Evolutionary conservation across 495 filamentous ascomycete genomes (phyloP).

Genomic region (Aspergillus cristatus): DNA sequence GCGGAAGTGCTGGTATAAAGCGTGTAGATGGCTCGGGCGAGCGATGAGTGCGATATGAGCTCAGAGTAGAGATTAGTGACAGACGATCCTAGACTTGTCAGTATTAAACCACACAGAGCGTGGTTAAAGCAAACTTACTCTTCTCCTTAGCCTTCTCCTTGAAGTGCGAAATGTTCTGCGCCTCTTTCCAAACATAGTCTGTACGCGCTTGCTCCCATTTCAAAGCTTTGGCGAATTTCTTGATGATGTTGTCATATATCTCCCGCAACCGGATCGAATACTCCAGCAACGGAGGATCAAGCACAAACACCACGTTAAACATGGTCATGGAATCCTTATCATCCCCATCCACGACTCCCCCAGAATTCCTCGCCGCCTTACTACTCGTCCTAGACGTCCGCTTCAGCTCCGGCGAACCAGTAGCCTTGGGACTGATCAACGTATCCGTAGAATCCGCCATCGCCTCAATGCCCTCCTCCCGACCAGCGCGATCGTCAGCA

Average conservation of each 20-base stretch:
- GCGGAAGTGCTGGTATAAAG: slow-evolving; percentile 72
- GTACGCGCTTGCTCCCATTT: slow-evolving; percentile 84
- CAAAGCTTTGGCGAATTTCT: slow-evolving; percentile 79
- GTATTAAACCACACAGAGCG: too few relatives aligned
- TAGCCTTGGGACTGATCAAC: slow-evolving; percentile 14
- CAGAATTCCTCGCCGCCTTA: slow-evolving; percentile 22
- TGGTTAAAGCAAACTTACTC: slow-evolving; percentile 39
- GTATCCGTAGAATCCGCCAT: slow-evolving; percentile 28
- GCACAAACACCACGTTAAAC: slow-evolving; percentile 93
- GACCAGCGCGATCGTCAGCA: slow-evolving; percentile 27
- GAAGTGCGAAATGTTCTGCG: slow-evolving; percentile 62
- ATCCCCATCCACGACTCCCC: slow-evolving; percentile 39
- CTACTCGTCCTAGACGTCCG: slow-evolving; percentile 31
- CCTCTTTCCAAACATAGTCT: slow-evolving; percentile 82
- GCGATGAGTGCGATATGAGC: slow-evolving; percentile 63
- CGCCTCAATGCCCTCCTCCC: slow-evolving; percentile 14
- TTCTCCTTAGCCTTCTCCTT: slow-evolving; percentile 73
- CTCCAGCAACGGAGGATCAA: slow-evolving; percentile 69
- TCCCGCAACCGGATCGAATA: slow-evolving; percentile 64
- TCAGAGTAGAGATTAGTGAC: slow-evolving; percentile 39
- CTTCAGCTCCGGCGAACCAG: slow-evolving; percentile 24
- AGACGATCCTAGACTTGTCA: slow-evolving; percentile 22
- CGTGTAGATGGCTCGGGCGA: slow-evolving; percentile 74
- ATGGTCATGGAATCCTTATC: slow-evolving; percentile 69
- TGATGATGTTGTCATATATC: slow-evolving; percentile 80